Conservation (phyloP, 257 asterid genomes). For the Solanum arcanum region DNA sequence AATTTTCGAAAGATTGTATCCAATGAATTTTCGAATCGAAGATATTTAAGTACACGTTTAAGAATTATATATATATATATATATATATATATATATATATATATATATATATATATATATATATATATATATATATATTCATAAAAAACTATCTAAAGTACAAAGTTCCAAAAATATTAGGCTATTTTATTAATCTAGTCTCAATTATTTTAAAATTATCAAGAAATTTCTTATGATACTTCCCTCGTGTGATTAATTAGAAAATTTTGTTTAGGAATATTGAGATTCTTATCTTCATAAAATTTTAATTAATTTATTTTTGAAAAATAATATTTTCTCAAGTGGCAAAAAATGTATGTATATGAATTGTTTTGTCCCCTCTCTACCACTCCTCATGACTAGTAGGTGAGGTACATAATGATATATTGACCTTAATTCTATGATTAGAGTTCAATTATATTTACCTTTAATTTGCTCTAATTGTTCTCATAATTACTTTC, state of each 20-base stretch:
- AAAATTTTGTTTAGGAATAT: background rate
- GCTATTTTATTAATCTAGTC: background rate
- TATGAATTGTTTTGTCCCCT: constrained; percentile 9
- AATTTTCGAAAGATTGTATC: no score
- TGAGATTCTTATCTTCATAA: background rate
- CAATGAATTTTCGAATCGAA: no score
- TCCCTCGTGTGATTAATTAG: background rate
- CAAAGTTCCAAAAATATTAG: background rate
- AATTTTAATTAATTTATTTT: background rate
- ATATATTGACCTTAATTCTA: background rate
- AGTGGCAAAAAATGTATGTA: background rate
- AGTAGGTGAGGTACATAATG: background rate
- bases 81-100: background rate
- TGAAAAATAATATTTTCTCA: background rate
- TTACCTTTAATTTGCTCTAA: background rate
- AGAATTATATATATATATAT: background rate
- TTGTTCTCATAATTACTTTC: background rate
- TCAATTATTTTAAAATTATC: background rate
- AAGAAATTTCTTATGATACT: background rate
- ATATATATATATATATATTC: background rate
- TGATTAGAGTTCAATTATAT: background rate
- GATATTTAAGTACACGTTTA: background rate
- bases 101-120: no score
- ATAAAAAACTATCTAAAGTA: background rate
- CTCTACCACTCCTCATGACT: background rate